Evolutionary conservation across 2,329 filamentous ascomycete species (phyloP), one percentile per base, ranked within the genome.

Genomic region (Hypoxylon sp.): DNA sequence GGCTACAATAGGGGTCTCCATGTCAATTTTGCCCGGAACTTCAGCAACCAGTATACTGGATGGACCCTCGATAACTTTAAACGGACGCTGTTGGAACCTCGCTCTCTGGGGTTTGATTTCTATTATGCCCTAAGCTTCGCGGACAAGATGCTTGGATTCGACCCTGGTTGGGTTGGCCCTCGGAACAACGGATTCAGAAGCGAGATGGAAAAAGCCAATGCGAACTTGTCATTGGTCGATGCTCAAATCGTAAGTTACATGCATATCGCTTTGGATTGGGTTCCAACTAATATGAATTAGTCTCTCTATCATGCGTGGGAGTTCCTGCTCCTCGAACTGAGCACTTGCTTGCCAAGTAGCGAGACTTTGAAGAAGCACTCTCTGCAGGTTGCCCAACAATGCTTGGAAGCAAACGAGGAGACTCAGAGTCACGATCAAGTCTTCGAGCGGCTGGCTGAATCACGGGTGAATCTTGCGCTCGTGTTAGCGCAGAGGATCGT

Each of bases 1-100:
- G 88, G 88, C 11, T 98, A 97, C 79, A 98, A 97, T 76, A 84
- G 86, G 46, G 97, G 94, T 2, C 81, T 98, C 46, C 96, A 99
- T 75, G 84, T 85, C 32, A 97, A 96, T 72, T 87, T 99, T 71
- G 88, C 91, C 63, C 90, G 88, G 73, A 98, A 99, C 76, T 91
- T 99, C 73, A 87, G 90, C 68, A 85, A 85, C 68, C 91, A 91
- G 69, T 98, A 96, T 74, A 81, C 87, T 1, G 89, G 89, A 3
- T 91, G 91, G 71, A 87, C 87, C 22, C 81, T 97, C n/a, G 83
- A 87, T 14, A 89, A 91, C 73, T 91, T 99, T 76, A 96, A 95
- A 80, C 86, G 92, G 54, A 95, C 92, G 0, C 79, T 85, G 2
- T 77, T 96, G 26, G 84, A 87, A 58, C 83, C 85, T 6, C 84